Evolutionary conservation across 2,329 filamentous ascomycete species (phyloP), one percentile per base, ranked within the genome.

Genomic region (Neonectria neomacrospora): DNA sequence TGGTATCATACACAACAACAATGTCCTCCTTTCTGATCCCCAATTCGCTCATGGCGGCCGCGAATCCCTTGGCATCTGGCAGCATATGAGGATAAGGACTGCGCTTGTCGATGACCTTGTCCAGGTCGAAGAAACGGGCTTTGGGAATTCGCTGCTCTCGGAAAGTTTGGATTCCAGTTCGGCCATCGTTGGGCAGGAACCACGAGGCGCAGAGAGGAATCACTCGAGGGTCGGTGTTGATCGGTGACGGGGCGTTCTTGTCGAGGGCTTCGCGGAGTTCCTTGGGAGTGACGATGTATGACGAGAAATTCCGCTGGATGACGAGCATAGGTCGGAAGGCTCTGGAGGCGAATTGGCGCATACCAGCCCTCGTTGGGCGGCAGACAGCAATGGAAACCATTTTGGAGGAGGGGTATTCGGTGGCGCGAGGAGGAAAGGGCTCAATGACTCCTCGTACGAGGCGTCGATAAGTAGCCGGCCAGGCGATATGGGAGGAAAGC

Each of bases 41-140:
- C 52, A 99, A 81, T 68, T 91, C 88, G 71, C 91, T 90, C 94
- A 99, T 96, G 44, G 94, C 93, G 57, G 90, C 87, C 47, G 93
- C 92, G 75, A 99, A 98, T 54, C 88, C 85, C 73, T 92, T 89
- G 39, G 92, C 85, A 8, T 86, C 90, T 3, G 96, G 96, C 3
- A 99, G 88, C 96, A 99, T 99, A 78, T 99, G 96, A 8, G 96
- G 95, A 77, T 97, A 98, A 1, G 93, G 91, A 58, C 91, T 97
- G 71, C 89, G 88, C 68, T 90, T 89, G 79, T 99, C 94, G 74
- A 96, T 93, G 76, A 97, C 87, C 73, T 89, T 93, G 80, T 99
- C 96, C 57, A 99, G 86, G 78, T 99, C 94, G 78, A 99, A 99
- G 86, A 98, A 99, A 32, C 94, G 91, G 1, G 96, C 91, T 74